Evolutionary conservation across 1,284 basidiomycete genomes (phyloP).

Genomic region (Tremellales sp.): DNA sequence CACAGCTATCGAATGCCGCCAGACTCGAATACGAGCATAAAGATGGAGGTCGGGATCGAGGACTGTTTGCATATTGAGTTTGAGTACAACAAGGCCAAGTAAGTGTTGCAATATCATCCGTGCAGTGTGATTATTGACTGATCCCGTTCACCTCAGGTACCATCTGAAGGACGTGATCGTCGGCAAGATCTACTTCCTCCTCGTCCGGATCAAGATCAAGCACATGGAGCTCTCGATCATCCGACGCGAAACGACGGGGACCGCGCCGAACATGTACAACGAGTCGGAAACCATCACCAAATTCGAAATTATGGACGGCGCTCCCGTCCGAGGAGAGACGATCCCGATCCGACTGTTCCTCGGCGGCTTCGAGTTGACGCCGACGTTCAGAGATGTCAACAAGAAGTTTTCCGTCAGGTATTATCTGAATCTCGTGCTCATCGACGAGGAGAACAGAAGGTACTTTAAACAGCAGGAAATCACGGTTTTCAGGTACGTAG

Average conservation of each 20-base stretch:
- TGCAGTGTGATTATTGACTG: background rate
- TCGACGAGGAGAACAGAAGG: constrained; percentile 86
- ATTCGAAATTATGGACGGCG: constrained; percentile 99
- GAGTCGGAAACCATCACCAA: constrained; percentile 99
- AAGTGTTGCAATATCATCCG: constrained; percentile 35
- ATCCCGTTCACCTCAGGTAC: constrained; percentile 61
- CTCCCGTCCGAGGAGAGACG: constrained; percentile 92
- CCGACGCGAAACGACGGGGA: constrained; percentile 90
- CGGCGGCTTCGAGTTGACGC: constrained; percentile 96
- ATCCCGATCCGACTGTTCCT: constrained; percentile 97
- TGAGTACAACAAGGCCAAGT: constrained; percentile 99
- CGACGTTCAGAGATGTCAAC: constrained; percentile 98
- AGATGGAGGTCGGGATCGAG: constrained; percentile 99
- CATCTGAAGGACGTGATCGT: constrained; percentile 99
- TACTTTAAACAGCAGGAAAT: constrained; percentile 50
- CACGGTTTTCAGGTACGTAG: constrained; percentile 46
- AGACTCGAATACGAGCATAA: constrained; percentile 94
- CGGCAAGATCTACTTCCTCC: constrained; percentile 97
- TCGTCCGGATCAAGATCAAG: constrained; percentile 99
- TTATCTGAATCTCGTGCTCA: constrained; percentile 93
- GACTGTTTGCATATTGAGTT: constrained; percentile 99
- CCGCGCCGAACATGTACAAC: constrained; percentile 96
- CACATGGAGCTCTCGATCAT: constrained; percentile 99
- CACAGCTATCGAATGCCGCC: constrained; percentile 98
- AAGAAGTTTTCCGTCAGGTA: constrained; percentile 98